These are phyloP conservation scores for Ascochyta koolunga DNA, from an alignment of 2,329 filamentous ascomycete species.

Conservation along the genomic window DNA sequence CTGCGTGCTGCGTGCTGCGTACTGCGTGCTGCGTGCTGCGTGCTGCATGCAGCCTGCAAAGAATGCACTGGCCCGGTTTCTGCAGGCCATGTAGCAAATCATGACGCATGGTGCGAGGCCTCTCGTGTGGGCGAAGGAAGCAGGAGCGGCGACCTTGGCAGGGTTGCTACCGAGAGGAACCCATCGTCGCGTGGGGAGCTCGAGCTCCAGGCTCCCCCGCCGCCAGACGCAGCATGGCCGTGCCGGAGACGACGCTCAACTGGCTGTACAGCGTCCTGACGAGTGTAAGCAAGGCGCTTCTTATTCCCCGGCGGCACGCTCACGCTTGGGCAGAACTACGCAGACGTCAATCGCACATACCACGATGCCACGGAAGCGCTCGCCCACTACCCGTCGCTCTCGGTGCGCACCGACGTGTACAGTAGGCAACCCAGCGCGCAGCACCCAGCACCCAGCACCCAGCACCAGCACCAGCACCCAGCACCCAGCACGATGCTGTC, in stretches of 20 bases:
- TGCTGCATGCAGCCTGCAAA: too few relatives aligned
- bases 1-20: too few relatives aligned
- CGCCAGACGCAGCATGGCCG: slow-evolving; percentile 55
- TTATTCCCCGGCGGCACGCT: not conserved
- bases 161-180: not conserved
- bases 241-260: slow-evolving; percentile 88
- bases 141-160: slow-evolving; percentile 1
- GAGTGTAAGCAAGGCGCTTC: slow-evolving; percentile 29
- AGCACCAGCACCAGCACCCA: not conserved
- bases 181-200: too few relatives aligned
- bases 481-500: too few relatives aligned
- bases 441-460: not conserved
- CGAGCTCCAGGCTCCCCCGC: slow-evolving; percentile 33
- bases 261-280: slow-evolving; percentile 94
- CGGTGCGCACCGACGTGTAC: slow-evolving; percentile 91
- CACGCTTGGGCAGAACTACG: slow-evolving; percentile 73
- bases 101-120: not conserved
- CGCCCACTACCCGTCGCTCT: slow-evolving; percentile 77
- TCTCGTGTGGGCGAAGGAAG: not conserved
- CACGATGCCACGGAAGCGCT: slow-evolving; percentile 86
- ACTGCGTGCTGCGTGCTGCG: too few relatives aligned
- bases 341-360: slow-evolving; percentile 90
- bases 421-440: slow-evolving; percentile 62
- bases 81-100: too few relatives aligned
- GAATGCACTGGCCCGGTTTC: too few relatives aligned